These are phyloP conservation scores for Trichoderma sp. DNA, from an alignment of 2,329 filamentous ascomycete species.

Conservation along the genomic window DNA sequence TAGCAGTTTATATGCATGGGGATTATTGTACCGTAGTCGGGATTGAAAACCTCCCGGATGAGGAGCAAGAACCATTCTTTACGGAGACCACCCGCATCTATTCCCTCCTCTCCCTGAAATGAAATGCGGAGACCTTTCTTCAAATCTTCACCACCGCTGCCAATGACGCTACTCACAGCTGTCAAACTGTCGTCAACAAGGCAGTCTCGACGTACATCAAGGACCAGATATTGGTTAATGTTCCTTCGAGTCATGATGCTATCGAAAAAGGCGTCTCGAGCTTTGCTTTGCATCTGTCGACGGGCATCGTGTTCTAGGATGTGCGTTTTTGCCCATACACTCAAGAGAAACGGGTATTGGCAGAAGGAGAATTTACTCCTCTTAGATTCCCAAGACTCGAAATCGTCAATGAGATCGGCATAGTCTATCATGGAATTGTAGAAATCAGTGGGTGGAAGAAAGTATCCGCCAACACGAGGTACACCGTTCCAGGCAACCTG, in stretches of 20 bases:
- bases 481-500: slow-evolving; percentile 23
- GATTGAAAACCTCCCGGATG: slow-evolving; percentile 86
- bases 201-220: slow-evolving; percentile 79
- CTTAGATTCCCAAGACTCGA: slow-evolving; percentile 80
- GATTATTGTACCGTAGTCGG: slow-evolving; percentile 70
- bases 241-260: slow-evolving; percentile 74
- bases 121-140: slow-evolving; percentile 87
- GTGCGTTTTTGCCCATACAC: slow-evolving; percentile 87
- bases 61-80: slow-evolving; percentile 95
- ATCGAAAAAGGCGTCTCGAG: slow-evolving; percentile 86
- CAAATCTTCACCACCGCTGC: slow-evolving; percentile 76
- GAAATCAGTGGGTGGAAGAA: slow-evolving; percentile 79
- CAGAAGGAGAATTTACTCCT: slow-evolving; percentile 80
- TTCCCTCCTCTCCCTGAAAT: slow-evolving; percentile 84
- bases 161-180: slow-evolving; percentile 80
- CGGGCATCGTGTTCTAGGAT: slow-evolving; percentile 86
- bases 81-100: slow-evolving; percentile 83
- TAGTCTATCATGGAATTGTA: slow-evolving; percentile 86
- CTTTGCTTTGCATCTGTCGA: slow-evolving; percentile 85
- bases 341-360: slow-evolving; percentile 88
- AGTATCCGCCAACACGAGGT: slow-evolving; percentile 52
- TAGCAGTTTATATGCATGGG: slow-evolving; percentile 13
- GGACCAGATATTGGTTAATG: slow-evolving; percentile 72
- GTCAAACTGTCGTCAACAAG: slow-evolving; percentile 85
- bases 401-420: slow-evolving; percentile 80